Evolutionary conservation across 1,284 basidiomycete species (phyloP), one percentile per base, ranked within the genome.

Genomic region (Golubevia sp.): DNA sequence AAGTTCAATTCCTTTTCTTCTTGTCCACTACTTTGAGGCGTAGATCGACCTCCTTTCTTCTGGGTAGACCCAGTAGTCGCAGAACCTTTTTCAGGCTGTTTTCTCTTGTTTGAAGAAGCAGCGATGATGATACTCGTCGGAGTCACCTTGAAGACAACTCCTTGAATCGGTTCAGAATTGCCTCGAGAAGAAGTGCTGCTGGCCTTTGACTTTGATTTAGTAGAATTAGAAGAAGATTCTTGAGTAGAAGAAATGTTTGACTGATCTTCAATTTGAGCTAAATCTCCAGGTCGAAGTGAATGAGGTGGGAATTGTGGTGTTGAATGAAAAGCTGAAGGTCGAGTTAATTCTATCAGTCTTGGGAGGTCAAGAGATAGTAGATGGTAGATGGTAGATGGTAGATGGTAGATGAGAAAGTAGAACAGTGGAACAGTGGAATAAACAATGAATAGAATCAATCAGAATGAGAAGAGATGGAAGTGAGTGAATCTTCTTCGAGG

Each of bases 241-340:
- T 52, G 21, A 23, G 48, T 49, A 18, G 34, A 21, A 7, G 24
- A 20, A 20, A 25, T 59, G 13, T 24, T 44, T 25, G 21, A 51
- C 34, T 78, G 68, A 23, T 80, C 79, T 26, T 73, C 62, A 7
- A 82, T 56, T 7, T 63, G 68, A 3, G 73, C 76, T 5, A 80
- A 27, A 53, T 82, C 77, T 5, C 79, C 79, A 0, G 77, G 67
- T 11, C 79, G 65, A 58, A 82, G 71, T 3, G 71, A 66, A 58
- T 82, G 76, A 18, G 74, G 72, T 2, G 71, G 72, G 34, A 82
- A 71, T 2, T 61, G 56, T 0, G 74, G n/a, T n/a, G 55, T 55
- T 1, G 68, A 56, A 38, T 80, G 76, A 24, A 73, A 63, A 7
- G 76, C 73, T 3, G 68, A 64, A 0, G 77, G 71, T 21, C 76